Evolutionary conservation across 805 yeast genomes (phyloP).

Genomic region (Myxozyma neotropica): DNA sequence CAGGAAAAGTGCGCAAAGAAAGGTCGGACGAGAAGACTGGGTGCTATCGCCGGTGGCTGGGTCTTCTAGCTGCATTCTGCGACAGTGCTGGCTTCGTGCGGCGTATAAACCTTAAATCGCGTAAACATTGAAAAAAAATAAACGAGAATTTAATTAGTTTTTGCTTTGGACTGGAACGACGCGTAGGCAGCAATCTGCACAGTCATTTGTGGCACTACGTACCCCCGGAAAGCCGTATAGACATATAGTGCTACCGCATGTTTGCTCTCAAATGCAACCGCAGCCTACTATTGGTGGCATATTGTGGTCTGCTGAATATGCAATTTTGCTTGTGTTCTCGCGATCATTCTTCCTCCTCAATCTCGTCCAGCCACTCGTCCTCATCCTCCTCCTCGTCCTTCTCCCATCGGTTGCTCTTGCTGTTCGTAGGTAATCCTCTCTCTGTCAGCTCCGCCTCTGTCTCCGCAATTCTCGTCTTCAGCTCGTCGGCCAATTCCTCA

Average conservation of each 20-base stretch:
- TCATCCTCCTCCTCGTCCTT: constrained; percentile 14
- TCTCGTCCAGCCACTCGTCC: constrained; percentile 29
- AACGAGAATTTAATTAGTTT: not conserved
- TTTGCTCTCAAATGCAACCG: no score
- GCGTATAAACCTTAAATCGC: constrained; percentile 9
- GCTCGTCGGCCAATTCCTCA: constrained; percentile 17
- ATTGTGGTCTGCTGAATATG: no score
- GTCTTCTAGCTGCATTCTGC: not conserved
- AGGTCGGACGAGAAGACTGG: not conserved
- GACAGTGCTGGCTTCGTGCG: constrained; percentile 13
- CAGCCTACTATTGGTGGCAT: no score
- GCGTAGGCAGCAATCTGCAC: not conserved
- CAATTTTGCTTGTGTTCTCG: no score
- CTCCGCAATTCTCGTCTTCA: constrained; percentile 9
- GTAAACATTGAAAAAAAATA: not conserved
- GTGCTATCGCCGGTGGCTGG: not conserved
- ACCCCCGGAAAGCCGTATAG: no score
- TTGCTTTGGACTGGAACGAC: not conserved
- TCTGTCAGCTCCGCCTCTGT: constrained; percentile 13
- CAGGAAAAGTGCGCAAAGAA: no score
- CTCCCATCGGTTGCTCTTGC: not conserved
- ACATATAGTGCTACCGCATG: no score
- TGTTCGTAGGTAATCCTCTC: not conserved
- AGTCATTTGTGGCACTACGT: no score
- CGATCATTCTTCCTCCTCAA: constrained; percentile 21